Percentiles rank a stretch among this genome's conserved stretches.
phyloP scores from a whole-genome alignment of 2,329 filamentous ascomycete species.

The Ceratocystis smalleyi region DNA sequence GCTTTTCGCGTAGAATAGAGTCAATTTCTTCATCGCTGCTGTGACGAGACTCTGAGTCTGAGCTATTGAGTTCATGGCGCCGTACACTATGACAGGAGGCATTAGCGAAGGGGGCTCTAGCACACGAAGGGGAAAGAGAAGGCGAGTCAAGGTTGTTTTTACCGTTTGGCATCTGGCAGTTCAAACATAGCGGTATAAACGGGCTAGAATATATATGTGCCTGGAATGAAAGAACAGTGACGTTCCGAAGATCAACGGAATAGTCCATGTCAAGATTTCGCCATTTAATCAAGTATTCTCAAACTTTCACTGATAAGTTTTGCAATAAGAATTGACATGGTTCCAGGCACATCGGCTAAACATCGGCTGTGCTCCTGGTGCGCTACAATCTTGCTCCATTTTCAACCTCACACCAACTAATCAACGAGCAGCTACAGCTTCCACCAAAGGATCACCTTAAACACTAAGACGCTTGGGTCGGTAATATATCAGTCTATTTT shows the following conservation, averaged over 20 bases:
- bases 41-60: conserved; percentile 20
- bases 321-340: neutral
- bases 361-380: neutral
- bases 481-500: neutral
- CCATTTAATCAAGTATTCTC: neutral
- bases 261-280: neutral
- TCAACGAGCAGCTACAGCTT: neutral
- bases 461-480: neutral
- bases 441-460: neutral
- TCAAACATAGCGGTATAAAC: conserved; percentile 31
- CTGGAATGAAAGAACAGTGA: neutral
- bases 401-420: neutral
- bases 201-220: neutral
- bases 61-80: conserved; percentile 36
- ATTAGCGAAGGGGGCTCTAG: conserved; percentile 10
- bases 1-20: conserved; percentile 11
- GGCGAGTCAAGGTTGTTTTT: conserved; percentile 16
- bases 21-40: conserved; percentile 18
- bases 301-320: neutral
- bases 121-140: neutral
- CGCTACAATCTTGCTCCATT: neutral
- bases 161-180: conserved; percentile 38
- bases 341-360: neutral
- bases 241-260: neutral
- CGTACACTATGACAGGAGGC: conserved; percentile 31